phyloP scores from a whole-genome alignment of 1,284 basidiomycete genomes.

The Marasmius tenuissimus region DNA sequence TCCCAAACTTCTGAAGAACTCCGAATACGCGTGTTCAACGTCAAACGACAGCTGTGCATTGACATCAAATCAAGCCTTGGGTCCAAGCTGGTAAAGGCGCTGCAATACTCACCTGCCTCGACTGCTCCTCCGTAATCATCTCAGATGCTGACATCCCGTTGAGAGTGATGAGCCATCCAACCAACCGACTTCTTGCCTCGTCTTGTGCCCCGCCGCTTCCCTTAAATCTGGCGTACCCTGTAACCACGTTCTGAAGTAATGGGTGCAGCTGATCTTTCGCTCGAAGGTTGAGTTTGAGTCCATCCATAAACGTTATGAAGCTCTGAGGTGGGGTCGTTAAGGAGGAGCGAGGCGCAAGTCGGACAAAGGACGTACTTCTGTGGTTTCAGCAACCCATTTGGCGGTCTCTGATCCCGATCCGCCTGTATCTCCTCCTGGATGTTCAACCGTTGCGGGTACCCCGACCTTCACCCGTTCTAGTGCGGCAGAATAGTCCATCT shows the following conservation, averaged over 20 bases:
- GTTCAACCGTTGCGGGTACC: conserved; percentile 95
- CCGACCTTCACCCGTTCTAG: conserved; percentile 89
- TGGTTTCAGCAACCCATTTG: conserved; percentile 98
- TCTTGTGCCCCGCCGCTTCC: conserved; percentile 95
- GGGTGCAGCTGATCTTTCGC: conserved; percentile 98
- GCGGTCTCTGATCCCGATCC: conserved; percentile 75
- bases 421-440: conserved; percentile 65
- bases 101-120: conserved; percentile 69
- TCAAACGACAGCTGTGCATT: conserved; percentile 84
- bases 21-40: conserved; percentile 94
- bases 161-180: conserved; percentile 94
- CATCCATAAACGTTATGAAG: conserved; percentile 99
- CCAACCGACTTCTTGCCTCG: conserved; percentile 72
- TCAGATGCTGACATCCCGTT: conserved; percentile 98
- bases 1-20: conserved; percentile 89
- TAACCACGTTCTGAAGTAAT: conserved; percentile 91
- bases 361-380: conserved; percentile 62
- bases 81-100: neutral
- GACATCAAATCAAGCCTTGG: neutral
- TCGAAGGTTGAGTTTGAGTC: conserved; percentile 86
- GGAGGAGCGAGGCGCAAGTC: neutral
- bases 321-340: conserved; percentile 48
- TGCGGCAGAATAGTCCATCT: conserved; percentile 97
- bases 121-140: conserved; percentile 94
- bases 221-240: conserved; percentile 89